Evolutionary conservation across 1,284 basidiomycete genomes (phyloP).

Genomic region (Rugosomyces carneus): DNA sequence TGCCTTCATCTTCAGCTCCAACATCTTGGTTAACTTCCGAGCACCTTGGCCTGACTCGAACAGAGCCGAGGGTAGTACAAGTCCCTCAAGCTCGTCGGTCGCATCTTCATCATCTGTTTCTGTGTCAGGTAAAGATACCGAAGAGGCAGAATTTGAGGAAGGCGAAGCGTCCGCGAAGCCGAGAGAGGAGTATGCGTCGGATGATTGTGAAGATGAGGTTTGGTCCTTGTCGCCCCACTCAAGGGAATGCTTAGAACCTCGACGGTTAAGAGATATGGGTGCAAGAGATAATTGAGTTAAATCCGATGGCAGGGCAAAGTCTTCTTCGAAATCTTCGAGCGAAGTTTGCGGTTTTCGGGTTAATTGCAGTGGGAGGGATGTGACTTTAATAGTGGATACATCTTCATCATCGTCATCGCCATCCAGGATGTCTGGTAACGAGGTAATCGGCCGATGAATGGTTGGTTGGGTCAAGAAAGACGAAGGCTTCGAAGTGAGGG

Average conservation of each 20-base stretch:
- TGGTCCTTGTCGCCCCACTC: constrained; percentile 82
- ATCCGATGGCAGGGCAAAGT: constrained; percentile 69
- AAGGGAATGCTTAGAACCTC: constrained; percentile 71
- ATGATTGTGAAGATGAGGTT: constrained; percentile 75
- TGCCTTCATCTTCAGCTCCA: constrained; percentile 69
- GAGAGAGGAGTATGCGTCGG: constrained; percentile 72
- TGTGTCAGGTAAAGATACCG: constrained; percentile 58
- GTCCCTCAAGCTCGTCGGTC: constrained; percentile 69
- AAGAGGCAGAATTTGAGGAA: constrained; percentile 64
- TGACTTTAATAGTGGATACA: constrained; percentile 71
- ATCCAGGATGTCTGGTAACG: constrained; percentile 39
- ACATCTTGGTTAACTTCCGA: constrained; percentile 61
- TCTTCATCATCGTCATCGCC: constrained; percentile 78
- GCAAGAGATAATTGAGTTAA: constrained; percentile 73
- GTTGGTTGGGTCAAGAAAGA: constrained; percentile 35
- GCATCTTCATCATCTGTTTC: constrained; percentile 65
- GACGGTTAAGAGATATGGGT: constrained; percentile 62
- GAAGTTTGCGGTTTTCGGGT: constrained; percentile 28
- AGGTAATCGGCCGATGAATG: constrained; percentile 58
- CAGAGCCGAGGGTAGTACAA: constrained; percentile 66
- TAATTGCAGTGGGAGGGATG: constrained; percentile 40
- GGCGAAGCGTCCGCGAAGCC: constrained; percentile 67
- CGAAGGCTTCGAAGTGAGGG: constrained; percentile 22
- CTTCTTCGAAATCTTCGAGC: constrained; percentile 69
- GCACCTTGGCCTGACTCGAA: constrained; percentile 66